Percentiles rank a stretch among this genome's conserved stretches.
phyloP scores from a whole-genome alignment of 2,329 filamentous ascomycete species.

The Ilyonectria mors-panacis region DNA sequence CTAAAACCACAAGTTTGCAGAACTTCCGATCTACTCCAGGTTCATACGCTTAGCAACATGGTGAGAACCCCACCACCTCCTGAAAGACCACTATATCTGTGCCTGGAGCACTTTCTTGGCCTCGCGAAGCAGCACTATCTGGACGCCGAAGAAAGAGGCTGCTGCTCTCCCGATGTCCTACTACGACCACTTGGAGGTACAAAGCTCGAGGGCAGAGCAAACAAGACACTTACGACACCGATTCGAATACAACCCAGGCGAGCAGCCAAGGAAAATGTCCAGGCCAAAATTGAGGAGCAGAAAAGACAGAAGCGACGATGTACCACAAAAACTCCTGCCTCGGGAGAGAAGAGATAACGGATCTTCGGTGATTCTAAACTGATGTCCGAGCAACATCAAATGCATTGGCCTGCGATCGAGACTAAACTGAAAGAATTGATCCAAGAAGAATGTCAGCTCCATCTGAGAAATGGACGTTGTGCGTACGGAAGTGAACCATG shows the following conservation, averaged over 20 bases:
- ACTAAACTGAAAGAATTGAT: not conserved
- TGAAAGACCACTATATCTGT: constrained; percentile 1
- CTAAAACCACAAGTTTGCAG: not conserved
- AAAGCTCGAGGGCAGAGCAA: not conserved
- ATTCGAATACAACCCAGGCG: constrained; percentile 21
- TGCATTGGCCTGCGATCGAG: not conserved
- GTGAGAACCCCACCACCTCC: not conserved
- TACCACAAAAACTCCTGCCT: not conserved
- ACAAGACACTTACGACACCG: not conserved
- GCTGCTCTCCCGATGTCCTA: not conserved
- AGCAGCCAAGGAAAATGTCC: constrained; percentile 3
- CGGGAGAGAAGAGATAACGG: not conserved
- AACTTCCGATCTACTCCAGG: not conserved
- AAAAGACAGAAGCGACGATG: not conserved
- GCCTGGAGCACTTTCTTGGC: constrained; percentile 16
- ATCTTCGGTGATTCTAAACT: not conserved
- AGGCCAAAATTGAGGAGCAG: not conserved
- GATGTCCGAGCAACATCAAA: not conserved
- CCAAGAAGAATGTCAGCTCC: too few relatives aligned
- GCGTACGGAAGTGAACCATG: not conserved
- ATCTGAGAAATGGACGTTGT: not conserved
- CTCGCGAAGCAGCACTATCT: constrained; percentile 4
- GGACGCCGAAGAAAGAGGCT: not conserved
- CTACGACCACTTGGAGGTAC: not conserved
- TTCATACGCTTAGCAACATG: not conserved